Conservation (phyloP, 257 asterid genomes). For the Voacanga thouarsii region DNA sequence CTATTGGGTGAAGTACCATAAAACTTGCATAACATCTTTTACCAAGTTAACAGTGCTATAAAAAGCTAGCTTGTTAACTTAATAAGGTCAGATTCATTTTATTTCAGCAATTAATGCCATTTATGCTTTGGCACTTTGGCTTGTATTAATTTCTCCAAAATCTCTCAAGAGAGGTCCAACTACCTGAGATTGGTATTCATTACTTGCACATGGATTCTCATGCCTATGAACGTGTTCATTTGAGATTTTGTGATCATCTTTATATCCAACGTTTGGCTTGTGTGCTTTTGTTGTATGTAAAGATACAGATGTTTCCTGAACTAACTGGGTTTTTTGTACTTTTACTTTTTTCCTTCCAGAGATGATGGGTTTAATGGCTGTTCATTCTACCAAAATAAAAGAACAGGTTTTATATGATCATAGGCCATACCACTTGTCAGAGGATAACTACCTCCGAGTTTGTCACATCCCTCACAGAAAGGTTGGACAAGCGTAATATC, state of each 20-base stretch:
- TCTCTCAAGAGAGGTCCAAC: not conserved
- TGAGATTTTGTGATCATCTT: not conserved
- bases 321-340: not conserved
- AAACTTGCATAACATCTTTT: no score
- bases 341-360: conserved; percentile 27
- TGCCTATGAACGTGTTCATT: not conserved
- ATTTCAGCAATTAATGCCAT: not conserved
- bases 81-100: not conserved
- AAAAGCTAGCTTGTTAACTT: no score
- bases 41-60: no score
- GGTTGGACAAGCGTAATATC: conserved; percentile 25
- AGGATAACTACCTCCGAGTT: conserved; percentile 58
- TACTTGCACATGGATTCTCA: not conserved
- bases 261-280: not conserved
- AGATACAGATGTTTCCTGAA: not conserved
- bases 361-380: conserved; percentile 42
- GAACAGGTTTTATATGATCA: conserved; percentile 49
- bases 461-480: conserved; percentile 59
- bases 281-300: not conserved
- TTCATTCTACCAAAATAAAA: conserved; percentile 19
- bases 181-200: not conserved
- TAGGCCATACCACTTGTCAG: conserved; percentile 48
- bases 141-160: conserved; percentile 2
- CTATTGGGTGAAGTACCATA: no score
- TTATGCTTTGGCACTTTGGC: not conserved